Conservation (phyloP, 2,329 filamentous ascomycete species). For the Fusarium devonianum region DNA sequence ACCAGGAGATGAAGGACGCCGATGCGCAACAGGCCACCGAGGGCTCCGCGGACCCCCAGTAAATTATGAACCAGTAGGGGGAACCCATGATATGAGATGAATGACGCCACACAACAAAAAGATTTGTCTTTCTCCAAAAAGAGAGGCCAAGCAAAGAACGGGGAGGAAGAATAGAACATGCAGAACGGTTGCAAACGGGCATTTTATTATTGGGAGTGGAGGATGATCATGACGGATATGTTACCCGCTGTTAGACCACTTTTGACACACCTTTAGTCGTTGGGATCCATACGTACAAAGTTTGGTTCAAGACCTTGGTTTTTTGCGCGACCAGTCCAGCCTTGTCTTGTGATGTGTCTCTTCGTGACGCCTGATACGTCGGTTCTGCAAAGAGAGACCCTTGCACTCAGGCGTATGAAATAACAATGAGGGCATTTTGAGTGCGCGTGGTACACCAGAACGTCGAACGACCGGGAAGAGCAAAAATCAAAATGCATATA, state of each 20-base stretch:
- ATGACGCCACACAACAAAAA: conserved; percentile 37
- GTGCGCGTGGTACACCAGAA: no score
- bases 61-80: conserved; percentile 30
- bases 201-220: conserved; percentile 32
- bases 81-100: conserved; percentile 35
- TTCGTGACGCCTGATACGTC: no score
- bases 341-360: neutral
- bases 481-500: no score
- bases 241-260: conserved; percentile 42
- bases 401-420: no score
- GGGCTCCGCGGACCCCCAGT: conserved; percentile 51
- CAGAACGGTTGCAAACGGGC: conserved; percentile 38
- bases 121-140: conserved; percentile 30
- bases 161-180: conserved; percentile 32
- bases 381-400: no score
- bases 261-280: conserved; percentile 40
- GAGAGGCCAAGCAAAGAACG: conserved; percentile 25
- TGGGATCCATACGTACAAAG: conserved; percentile 40
- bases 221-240: conserved; percentile 44
- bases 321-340: neutral
- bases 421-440: neutral
- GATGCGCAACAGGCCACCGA: conserved; percentile 61
- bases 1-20: conserved; percentile 71
- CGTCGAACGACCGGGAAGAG: no score
- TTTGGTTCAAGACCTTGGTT: conserved; percentile 31